phyloP scores from a whole-genome alignment of 331 rosid species.

The Rosa hybrid region DNA sequence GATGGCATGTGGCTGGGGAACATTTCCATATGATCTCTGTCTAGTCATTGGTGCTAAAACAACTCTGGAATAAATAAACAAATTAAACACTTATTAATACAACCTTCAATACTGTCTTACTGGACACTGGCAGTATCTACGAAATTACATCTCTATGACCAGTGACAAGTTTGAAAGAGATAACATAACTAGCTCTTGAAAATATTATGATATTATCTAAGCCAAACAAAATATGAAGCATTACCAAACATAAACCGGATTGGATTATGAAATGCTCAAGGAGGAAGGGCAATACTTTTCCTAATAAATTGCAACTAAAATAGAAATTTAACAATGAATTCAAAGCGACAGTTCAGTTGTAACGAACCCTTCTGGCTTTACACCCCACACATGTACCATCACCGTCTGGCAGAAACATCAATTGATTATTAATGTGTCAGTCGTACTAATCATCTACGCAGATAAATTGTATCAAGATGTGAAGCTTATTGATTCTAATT shows the following conservation, averaged over 20 bases:
- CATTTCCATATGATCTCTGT: conserved; percentile 34
- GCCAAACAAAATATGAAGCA: not conserved
- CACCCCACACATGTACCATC: too few relatives aligned
- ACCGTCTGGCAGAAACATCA: not conserved
- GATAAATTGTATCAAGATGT: not conserved
- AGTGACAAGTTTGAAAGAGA: not conserved
- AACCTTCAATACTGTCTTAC: not conserved
- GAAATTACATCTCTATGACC: not conserved
- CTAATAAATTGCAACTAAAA: too few relatives aligned
- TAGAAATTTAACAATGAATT: too few relatives aligned
- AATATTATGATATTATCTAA: not conserved
- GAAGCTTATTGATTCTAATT: too few relatives aligned
- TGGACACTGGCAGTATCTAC: not conserved
- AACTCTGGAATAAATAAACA: conserved; percentile 16
- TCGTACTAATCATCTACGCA: not conserved
- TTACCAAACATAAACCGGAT: too few relatives aligned
- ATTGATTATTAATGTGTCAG: too few relatives aligned
- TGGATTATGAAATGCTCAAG: too few relatives aligned
- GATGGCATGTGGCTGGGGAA: conserved; percentile 50
- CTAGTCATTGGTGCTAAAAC: conserved; percentile 47
- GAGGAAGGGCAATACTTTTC: too few relatives aligned
- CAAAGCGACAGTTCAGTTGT: too few relatives aligned
- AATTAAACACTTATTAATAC: not conserved
- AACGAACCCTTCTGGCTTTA: not conserved
- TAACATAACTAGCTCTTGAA: not conserved